phyloP scores from a whole-genome alignment of 805 yeast species.

The Pichia sporocuriosa region DNA sequence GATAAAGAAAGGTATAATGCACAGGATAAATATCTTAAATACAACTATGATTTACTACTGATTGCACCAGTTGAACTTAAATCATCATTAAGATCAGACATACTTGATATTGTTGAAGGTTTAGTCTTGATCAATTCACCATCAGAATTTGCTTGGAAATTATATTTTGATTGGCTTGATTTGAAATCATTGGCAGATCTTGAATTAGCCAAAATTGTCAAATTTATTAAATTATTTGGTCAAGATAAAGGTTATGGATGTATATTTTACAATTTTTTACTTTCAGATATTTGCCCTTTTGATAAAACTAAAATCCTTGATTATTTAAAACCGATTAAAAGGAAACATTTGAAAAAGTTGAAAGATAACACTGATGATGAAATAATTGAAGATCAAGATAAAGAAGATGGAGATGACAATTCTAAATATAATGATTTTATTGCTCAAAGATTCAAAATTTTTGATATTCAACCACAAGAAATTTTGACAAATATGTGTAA shows the following conservation, averaged over 20 bases:
- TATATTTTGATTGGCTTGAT: slow-evolving; percentile 70
- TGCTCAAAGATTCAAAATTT: slow-evolving; percentile 1
- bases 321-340: slow-evolving; percentile 15
- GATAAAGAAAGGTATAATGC: slow-evolving; percentile 49
- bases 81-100: slow-evolving; percentile 31
- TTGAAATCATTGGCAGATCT: slow-evolving; percentile 41
- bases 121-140: slow-evolving; percentile 63
- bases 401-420: slow-evolving; percentile 10
- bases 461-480: slow-evolving; percentile 13
- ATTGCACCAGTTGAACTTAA: slow-evolving; percentile 44
- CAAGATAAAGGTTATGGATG: slow-evolving; percentile 44
- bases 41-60: slow-evolving; percentile 47
- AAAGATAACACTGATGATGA: slow-evolving; percentile 5
- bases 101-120: slow-evolving; percentile 57
- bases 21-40: slow-evolving; percentile 57
- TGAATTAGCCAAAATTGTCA: slow-evolving; percentile 40
- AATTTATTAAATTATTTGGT: slow-evolving; percentile 51
- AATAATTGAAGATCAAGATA: slow-evolving; percentile 16
- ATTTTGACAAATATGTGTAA: slow-evolving; percentile 10
- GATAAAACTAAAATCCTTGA: slow-evolving; percentile 28
- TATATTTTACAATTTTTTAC: slow-evolving; percentile 55
- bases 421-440: slow-evolving; percentile 4
- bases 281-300: slow-evolving; percentile 66
- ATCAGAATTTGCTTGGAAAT: slow-evolving; percentile 62
- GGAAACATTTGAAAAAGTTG: slow-evolving; percentile 12